phyloP scores from a whole-genome alignment of 306 rosid genomes.

The Cicer yamashitae region DNA sequence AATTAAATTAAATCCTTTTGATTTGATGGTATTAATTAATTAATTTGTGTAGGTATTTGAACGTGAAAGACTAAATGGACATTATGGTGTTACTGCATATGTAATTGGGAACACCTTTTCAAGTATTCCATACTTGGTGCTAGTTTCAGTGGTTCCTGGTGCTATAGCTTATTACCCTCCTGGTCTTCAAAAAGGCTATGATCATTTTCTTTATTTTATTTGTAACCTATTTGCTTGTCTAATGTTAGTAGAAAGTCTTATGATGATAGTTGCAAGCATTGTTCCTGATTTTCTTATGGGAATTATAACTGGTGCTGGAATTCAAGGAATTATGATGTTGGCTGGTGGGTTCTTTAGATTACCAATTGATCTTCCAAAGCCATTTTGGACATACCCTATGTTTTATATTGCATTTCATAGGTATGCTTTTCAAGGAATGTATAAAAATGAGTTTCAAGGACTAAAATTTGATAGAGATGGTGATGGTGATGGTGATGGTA shows the following conservation, averaged over 20 bases:
- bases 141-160: conserved; percentile 66
- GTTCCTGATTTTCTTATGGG: conserved; percentile 85
- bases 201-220: conserved; percentile 55
- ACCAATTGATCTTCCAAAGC: conserved; percentile 59
- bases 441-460: conserved; percentile 73
- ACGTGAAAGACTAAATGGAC: conserved; percentile 77
- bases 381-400: conserved; percentile 69
- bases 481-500: conserved; percentile 34
- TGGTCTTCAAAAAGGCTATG: conserved; percentile 56
- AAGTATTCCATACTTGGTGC: conserved; percentile 55
- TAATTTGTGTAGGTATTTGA: conserved; percentile 57
- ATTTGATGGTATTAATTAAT: too few relatives aligned
- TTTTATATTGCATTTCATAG: conserved; percentile 64
- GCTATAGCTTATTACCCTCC: conserved; percentile 58
- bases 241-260: conserved; percentile 74
- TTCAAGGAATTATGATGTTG: conserved; percentile 70
- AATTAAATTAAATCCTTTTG: too few relatives aligned
- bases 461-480: conserved; percentile 19
- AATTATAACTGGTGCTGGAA: conserved; percentile 71
- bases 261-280: conserved; percentile 76
- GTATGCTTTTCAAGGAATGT: conserved; percentile 68
- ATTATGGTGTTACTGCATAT: conserved; percentile 63
- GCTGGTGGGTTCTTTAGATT: conserved; percentile 63
- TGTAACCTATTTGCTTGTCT: conserved; percentile 51
- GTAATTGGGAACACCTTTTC: conserved; percentile 72